Conservation (phyloP, 306 rosid genomes). For the Oxytropis ochrocephala region DNA sequence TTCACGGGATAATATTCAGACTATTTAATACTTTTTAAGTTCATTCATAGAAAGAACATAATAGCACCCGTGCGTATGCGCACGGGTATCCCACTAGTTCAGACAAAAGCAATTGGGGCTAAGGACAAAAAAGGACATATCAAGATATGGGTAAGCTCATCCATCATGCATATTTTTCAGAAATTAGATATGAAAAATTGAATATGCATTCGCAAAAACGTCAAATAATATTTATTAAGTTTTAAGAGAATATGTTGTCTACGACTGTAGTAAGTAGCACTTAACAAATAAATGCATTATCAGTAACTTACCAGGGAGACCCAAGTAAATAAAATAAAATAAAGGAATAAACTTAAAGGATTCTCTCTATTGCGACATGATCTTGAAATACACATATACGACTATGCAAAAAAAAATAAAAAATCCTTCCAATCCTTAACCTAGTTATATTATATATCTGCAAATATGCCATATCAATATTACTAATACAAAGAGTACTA, state of each 20-base stretch:
- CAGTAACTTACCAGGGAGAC: not conserved
- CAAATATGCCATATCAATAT: not conserved
- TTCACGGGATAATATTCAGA: too few relatives aligned
- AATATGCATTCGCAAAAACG: not conserved
- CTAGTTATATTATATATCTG: not conserved
- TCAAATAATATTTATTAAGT: not conserved
- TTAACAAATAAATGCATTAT: too few relatives aligned
- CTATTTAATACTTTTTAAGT: too few relatives aligned
- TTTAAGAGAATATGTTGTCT: not conserved
- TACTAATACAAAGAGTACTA: not conserved
- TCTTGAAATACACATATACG: not conserved
- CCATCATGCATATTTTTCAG: not conserved
- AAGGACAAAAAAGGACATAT: not conserved
- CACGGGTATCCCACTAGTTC: too few relatives aligned
- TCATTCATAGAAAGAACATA: too few relatives aligned
- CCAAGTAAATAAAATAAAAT: too few relatives aligned
- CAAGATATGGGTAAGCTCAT: not conserved
- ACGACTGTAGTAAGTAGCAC: not conserved
- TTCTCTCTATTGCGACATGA: not conserved
- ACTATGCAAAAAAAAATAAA: not conserved
- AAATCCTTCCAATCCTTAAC: not conserved
- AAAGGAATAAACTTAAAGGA: not conserved
- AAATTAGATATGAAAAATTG: not conserved
- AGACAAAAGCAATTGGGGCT: too few relatives aligned
- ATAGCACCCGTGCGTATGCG: too few relatives aligned